Base-by-base conservation (phyloP, 495 filamentous ascomycete genomes). In the Aeminium ludgeri region DNA sequence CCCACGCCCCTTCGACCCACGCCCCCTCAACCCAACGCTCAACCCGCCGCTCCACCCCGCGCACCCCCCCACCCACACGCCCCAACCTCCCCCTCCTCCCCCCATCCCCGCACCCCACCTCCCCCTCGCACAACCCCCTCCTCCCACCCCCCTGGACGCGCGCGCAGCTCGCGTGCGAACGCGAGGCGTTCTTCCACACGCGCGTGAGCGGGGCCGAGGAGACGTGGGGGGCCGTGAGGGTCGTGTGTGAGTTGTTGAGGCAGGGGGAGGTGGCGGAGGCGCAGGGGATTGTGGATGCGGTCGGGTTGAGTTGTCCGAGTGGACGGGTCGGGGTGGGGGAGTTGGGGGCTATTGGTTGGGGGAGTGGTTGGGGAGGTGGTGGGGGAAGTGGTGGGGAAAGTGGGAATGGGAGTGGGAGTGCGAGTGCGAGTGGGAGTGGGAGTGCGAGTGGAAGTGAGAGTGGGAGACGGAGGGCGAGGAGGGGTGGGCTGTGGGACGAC, bases 251-350 rank as follows among this genome's bases (percentile, higher is more conserved):
- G 40, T 58, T 81, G 13, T 50, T 91, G 48, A 76, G 73, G 58
- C 48, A 52, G 2, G 61, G 57, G 8, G 69, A 79, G 53, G 48
- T 83, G 3, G 66, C 55, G 10, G 86, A 79, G 3, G 85, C 86
- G 20, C 86, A 95, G 64, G 69, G 65, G 30, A 77, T 82, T 34
- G 56, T 93, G 6, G 73, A 76, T 56, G 86, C 86, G 1, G 76
- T 74, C 6, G 84, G 74, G 5, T 68, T 92, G 30, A 92, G 80
- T 1, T 62, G 89, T 29, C 84, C 85, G 1, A 85, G 74, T 0
- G 76, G 61, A 17, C 16, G 52, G 69, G 76, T 19, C 69, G 86
- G 55, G 53, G 84, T 25, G 23, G 23, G 23, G 23, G 23, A 25
- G 23, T 3, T 8, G 23, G 23, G 8, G 23, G 23, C 4, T 4